Conservation (phyloP, 225 moss, liverwort and hornwort genomes). For the Pleurozium schreberi region DNA sequence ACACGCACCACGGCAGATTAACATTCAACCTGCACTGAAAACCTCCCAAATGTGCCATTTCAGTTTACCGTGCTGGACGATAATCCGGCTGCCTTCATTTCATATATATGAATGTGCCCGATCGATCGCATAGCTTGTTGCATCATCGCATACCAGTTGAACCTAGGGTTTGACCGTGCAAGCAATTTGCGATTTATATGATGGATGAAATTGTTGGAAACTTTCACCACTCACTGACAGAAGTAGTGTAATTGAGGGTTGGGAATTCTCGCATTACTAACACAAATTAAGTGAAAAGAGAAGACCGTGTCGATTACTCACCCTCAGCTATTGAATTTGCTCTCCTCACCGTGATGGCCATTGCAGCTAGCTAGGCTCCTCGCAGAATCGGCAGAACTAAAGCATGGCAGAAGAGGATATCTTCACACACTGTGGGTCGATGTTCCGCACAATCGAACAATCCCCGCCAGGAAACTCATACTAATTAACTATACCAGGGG, state of each 20-base stretch:
- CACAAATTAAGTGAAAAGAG: background rate
- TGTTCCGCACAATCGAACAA: background rate
- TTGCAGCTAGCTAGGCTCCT: background rate
- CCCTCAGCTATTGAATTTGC: background rate
- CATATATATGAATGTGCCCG: background rate
- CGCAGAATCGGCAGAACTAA: background rate
- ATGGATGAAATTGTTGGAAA: background rate
- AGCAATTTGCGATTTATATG: background rate
- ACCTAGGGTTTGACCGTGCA: background rate
- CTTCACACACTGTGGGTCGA: background rate
- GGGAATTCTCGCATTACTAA: background rate
- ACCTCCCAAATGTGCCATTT: background rate
- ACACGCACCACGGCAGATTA: background rate
- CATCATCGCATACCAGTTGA: background rate
- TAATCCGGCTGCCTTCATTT: background rate
- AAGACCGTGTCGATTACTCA: background rate
- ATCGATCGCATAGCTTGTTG: background rate
- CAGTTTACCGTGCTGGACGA: background rate
- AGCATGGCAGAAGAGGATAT: background rate
- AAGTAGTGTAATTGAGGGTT: background rate
- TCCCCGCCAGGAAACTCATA: background rate
- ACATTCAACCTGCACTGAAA: background rate
- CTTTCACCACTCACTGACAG: background rate
- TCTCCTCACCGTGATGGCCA: background rate
- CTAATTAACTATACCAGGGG: too few species aligned